Conservation (phyloP, 352 stramenopile species). For the Phytophthora tubulina region DNA sequence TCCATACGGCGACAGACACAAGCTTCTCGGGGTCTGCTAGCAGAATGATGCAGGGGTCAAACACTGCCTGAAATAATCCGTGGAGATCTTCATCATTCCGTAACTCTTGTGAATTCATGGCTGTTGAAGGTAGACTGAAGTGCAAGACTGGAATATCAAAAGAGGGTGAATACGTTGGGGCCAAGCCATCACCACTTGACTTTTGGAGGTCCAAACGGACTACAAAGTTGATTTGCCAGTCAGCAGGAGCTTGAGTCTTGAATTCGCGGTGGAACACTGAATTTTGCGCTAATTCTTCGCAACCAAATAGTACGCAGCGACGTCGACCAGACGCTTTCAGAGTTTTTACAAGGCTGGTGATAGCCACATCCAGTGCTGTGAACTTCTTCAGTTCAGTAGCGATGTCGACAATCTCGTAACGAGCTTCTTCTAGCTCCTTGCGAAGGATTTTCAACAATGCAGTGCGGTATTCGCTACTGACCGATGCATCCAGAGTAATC, state of each 20-base stretch:
- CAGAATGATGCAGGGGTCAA: constrained; percentile 49
- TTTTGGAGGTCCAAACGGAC: constrained; percentile 23
- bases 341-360: constrained; percentile 24
- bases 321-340: constrained; percentile 35
- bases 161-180: neutral
- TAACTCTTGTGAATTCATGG: neutral
- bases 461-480: constrained; percentile 6
- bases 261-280: constrained; percentile 32
- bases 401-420: constrained; percentile 51
- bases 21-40: constrained; percentile 36
- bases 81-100: constrained; percentile 14
- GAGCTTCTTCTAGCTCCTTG: constrained; percentile 20
- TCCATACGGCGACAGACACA: constrained; percentile 10
- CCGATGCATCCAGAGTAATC: constrained; percentile 25
- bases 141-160: constrained; percentile 28
- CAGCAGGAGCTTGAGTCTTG: constrained; percentile 18
- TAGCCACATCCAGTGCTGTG: neutral
- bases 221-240: constrained; percentile 38
- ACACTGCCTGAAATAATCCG: constrained; percentile 39
- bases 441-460: constrained; percentile 16
- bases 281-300: constrained; percentile 26
- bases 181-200: neutral
- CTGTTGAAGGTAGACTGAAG: constrained; percentile 11
- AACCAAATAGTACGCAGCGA: constrained; percentile 39
- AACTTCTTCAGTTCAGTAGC: constrained; percentile 14